Evolutionary conservation across 1,284 basidiomycete genomes (phyloP).

Genomic region (Trichosporon sp.): DNA sequence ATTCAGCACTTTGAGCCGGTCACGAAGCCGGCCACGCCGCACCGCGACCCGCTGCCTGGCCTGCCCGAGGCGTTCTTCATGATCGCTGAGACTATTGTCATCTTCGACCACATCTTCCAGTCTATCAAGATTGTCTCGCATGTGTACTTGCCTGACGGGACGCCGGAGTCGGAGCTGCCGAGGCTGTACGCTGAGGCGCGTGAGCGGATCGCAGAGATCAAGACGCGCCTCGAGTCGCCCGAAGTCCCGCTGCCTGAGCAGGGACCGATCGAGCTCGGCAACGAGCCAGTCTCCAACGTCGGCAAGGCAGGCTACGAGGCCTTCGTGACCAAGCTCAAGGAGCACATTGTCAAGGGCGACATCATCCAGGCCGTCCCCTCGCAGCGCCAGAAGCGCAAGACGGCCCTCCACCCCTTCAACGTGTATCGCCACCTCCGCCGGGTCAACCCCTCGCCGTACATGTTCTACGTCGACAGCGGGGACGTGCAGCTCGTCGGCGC

Average conservation of each 20-base stretch:
- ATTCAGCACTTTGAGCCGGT: conserved; percentile 96
- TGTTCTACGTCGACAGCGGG: conserved; percentile 96
- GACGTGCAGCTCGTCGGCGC: conserved; percentile 92
- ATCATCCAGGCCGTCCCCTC: conserved; percentile 99
- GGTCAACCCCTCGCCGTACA: conserved; percentile 96
- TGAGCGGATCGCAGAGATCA: conserved; percentile 67
- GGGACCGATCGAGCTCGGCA: conserved; percentile 52
- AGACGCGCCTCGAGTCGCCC: conserved; percentile 59
- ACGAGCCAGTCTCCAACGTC: conserved; percentile 77
- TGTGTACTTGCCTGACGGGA: conserved; percentile 67
- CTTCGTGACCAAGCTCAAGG: conserved; percentile 87
- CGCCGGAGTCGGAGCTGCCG: conserved; percentile 54
- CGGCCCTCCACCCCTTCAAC: conserved; percentile 92
- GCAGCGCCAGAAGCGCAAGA: conserved; percentile 79
- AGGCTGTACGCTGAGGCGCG: conserved; percentile 78
- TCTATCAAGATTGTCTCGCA: conserved; percentile 92
- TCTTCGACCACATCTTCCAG: conserved; percentile 97
- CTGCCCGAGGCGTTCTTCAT: conserved; percentile 97
- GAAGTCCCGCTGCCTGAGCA: conserved; percentile 57
- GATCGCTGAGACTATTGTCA: conserved; percentile 87
- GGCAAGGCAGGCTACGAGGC: conserved; percentile 87
- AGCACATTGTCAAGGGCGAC: conserved; percentile 91
- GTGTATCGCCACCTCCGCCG: conserved; percentile 87
- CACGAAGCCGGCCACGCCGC: conserved; percentile 57
- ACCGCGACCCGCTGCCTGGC: conserved; percentile 66